Base-by-base conservation (phyloP, 768 basidiomycete genomes). In the Nidula microcarpa region DNA sequence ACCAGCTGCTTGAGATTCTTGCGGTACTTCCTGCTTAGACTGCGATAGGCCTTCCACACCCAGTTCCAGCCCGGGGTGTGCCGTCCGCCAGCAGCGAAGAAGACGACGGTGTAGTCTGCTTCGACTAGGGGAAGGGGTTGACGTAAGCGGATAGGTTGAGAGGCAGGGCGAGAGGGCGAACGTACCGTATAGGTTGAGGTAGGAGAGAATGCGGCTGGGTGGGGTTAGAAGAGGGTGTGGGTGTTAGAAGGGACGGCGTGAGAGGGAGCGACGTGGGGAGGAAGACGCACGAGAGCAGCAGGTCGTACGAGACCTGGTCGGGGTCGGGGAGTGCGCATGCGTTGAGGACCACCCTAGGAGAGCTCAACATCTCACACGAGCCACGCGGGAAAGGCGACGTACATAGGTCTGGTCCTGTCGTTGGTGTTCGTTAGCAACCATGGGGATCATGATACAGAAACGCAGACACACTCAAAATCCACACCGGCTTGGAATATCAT, bases 1-100 rank as follows among this genome's bases (percentile, higher is more conserved):
- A 89, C 91, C 68, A 94, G 63, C 62, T 84, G 82, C 67, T 94
- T 94, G 52, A 94, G 68, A 62, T 94, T 91, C 74, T 94, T 94
- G 51, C 91, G 80, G 63, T 92, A 94, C 66, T 91, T 92, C 50
- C 88, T 75, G 64, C 78, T 90, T 43, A 89, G 72, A 62, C 86
- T 87, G 18, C 90, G 79, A 66, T 93, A 92, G 0, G 90, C 89
- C 62, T 89, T 92, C 91, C 91, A 94, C 8, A 94, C 80, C 92
- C 92, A 94, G 57, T 85, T 89, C 90, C 90, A 93, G 30, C 81
- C 79, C 5, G 92, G 92, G 2, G 83, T 79, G 69, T 91, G 75
- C 55, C 73, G 75, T 6, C 82, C 82, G 23, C 90, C 92, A 1
- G 91, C 87, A 30, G 91, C 89, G 57, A 94, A 89, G 68, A 93